phyloP scores from a whole-genome alignment of 345 rosid genomes.

The Odontarrhena argentea region DNA sequence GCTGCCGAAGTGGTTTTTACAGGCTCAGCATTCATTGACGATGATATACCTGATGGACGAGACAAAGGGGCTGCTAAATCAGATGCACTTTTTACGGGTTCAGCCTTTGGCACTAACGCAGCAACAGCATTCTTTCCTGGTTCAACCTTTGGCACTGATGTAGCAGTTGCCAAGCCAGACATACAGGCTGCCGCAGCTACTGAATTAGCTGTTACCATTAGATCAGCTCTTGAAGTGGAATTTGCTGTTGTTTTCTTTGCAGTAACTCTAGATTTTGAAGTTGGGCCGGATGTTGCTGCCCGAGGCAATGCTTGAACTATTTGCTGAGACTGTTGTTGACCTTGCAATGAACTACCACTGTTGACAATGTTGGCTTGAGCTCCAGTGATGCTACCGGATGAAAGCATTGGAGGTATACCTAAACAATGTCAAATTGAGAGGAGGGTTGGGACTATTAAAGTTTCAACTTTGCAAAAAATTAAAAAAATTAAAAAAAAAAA shows the following conservation, averaged over 20 bases:
- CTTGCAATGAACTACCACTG: conserved; percentile 39
- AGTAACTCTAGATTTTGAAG: conserved; percentile 49
- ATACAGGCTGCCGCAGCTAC: conserved; percentile 79
- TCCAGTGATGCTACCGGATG: conserved; percentile 46
- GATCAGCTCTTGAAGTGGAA: conserved; percentile 50
- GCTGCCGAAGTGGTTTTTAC: conserved; percentile 40
- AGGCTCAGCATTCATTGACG: conserved; percentile 5
- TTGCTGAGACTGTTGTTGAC: conserved; percentile 53
- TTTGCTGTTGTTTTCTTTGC: conserved; percentile 44
- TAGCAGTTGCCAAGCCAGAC: conserved; percentile 25
- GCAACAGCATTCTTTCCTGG: conserved; percentile 33
- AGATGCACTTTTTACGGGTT: conserved; percentile 10
- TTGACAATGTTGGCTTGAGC: conserved; percentile 37
- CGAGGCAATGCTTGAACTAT: conserved; percentile 41
- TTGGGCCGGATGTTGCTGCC: conserved; percentile 39
- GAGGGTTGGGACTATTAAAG: not conserved
- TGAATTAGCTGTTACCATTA: conserved; percentile 71
- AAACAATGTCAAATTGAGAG: conserved; percentile 19
- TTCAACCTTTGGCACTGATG: conserved; percentile 36
- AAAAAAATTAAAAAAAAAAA: conserved; percentile 18
- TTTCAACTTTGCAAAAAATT: conserved; percentile 13
- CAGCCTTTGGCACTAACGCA: conserved; percentile 25
- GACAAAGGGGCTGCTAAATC: not conserved
- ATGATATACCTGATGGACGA: conserved; percentile 2
- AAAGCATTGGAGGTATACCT: conserved; percentile 44